Conservation (phyloP, 176 grass and related monocot species). For the Aegilops sharonensis region DNA sequence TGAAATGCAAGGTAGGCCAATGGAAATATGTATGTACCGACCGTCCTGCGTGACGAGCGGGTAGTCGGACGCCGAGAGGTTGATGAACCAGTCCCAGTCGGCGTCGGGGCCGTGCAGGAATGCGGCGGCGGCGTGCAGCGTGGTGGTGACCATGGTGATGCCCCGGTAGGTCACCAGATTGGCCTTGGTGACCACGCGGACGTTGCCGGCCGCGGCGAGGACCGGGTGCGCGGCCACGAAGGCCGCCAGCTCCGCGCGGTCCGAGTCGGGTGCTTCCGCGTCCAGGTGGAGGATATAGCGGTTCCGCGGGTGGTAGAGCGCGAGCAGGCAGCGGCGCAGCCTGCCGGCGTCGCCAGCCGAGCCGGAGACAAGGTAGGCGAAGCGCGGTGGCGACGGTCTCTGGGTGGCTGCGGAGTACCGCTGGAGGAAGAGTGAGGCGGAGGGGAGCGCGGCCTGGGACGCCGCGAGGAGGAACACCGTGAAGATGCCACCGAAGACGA, state of each 20-base stretch:
- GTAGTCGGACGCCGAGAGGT: slow-evolving; percentile 74
- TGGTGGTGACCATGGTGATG: slow-evolving; percentile 76
- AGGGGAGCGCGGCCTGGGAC: background rate
- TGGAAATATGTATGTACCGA: background rate
- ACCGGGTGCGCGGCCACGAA: slow-evolving; percentile 47
- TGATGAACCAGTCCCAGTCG: slow-evolving; percentile 84
- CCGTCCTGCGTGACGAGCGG: slow-evolving; percentile 76
- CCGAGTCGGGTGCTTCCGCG: slow-evolving; percentile 35
- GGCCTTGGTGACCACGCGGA: slow-evolving; percentile 52
- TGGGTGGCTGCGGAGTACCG: background rate
- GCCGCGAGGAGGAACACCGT: slow-evolving; percentile 32
- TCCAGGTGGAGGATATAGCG: slow-evolving; percentile 75
- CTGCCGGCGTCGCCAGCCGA: slow-evolving; percentile 46
- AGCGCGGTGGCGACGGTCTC: slow-evolving; percentile 2
- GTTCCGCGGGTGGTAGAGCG: slow-evolving; percentile 73
- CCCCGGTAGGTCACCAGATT: slow-evolving; percentile 81
- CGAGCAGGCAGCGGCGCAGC: slow-evolving; percentile 57
- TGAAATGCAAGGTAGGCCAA: background rate
- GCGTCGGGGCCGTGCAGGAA: slow-evolving; percentile 28
- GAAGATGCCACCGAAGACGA: slow-evolving; percentile 20
- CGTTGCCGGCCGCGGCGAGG: slow-evolving; percentile 38
- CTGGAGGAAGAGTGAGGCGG: background rate
- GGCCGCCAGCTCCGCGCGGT: slow-evolving; percentile 38
- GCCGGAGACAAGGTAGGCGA: slow-evolving; percentile 76
- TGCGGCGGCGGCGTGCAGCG: slow-evolving; percentile 55